Conservation (phyloP, 306 rosid genomes). For the Vigna unguiculata region DNA sequence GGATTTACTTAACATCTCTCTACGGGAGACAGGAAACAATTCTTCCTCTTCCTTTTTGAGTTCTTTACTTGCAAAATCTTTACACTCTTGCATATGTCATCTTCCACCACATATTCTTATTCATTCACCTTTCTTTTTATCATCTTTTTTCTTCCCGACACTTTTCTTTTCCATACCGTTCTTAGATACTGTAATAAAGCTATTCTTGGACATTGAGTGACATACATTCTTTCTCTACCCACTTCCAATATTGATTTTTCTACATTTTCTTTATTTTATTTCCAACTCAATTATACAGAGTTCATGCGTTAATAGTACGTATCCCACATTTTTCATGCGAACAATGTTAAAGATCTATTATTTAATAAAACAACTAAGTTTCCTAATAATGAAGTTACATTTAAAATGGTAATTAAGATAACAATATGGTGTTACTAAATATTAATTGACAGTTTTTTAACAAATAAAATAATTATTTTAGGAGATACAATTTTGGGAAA, state of each 20-base stretch:
- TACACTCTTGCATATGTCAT: conserved; percentile 70
- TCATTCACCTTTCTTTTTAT: conserved; percentile 57
- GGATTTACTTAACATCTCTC: neutral
- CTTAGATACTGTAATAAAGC: neutral
- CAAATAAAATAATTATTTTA: neutral
- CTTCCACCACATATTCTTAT: conserved; percentile 80
- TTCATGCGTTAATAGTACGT: neutral
- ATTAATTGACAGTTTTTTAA: neutral
- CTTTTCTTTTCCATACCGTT: conserved; percentile 61
- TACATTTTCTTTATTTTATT: neutral
- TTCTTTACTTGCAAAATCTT: conserved; percentile 47
- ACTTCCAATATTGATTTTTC: conserved; percentile 24
- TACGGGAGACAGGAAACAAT: conserved; percentile 32
- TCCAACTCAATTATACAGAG: no score
- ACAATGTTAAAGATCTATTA: neutral
- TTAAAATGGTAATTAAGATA: conserved; percentile 1
- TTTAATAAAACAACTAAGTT: neutral
- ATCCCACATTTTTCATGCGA: neutral
- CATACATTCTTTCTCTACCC: conserved; percentile 9
- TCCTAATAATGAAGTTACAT: neutral
- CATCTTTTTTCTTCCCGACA: conserved; percentile 64
- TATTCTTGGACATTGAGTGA: neutral
- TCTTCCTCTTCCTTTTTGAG: conserved; percentile 46
- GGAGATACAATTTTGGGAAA: neutral
- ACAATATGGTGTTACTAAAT: neutral